A percentile compares a stretch with the other conserved stretches of the same genome.
Conservation (phyloP, 306 rosid species). For the Sphenostylis stenocarpa region DNA sequence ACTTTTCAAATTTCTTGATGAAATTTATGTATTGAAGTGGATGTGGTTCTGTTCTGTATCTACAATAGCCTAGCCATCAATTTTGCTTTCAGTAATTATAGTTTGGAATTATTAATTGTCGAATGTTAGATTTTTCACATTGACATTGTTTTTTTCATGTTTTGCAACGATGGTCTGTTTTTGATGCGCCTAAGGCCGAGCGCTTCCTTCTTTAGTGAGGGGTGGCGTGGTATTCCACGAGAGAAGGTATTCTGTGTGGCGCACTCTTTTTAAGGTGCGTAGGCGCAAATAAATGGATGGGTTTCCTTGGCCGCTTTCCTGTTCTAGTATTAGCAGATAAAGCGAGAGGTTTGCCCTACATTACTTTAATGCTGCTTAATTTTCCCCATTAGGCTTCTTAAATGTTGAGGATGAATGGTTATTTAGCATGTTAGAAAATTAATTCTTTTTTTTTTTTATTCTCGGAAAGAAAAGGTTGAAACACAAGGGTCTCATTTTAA, state of each 20-base stretch:
- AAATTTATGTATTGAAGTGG: no score
- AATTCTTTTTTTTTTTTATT: not conserved
- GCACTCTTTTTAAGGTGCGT: slow-evolving; percentile 30
- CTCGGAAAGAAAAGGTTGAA: no score
- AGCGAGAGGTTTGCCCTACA: slow-evolving; percentile 37
- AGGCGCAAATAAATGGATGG: slow-evolving; percentile 34
- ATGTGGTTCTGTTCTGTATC: not conserved
- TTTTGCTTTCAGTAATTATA: no score
- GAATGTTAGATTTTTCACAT: no score
- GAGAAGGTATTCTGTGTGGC: slow-evolving; percentile 38
- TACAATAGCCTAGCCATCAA: not conserved
- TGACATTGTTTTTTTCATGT: no score
- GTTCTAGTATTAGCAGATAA: slow-evolving; percentile 30
- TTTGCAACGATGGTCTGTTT: not conserved
- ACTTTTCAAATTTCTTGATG: no score
- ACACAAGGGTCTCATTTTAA: no score
- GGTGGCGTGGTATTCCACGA: slow-evolving; percentile 49
- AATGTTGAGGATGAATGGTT: not conserved
- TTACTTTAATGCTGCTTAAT: no score
- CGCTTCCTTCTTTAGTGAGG: slow-evolving; percentile 43
- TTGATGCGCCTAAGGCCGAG: slow-evolving; percentile 41
- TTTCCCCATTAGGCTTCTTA: not conserved
- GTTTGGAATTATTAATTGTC: not conserved
- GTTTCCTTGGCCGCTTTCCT: slow-evolving; percentile 36
- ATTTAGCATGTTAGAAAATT: not conserved